phyloP scores from a whole-genome alignment of 495 filamentous ascomycete species.

The Jackrogersella multiformis region DNA sequence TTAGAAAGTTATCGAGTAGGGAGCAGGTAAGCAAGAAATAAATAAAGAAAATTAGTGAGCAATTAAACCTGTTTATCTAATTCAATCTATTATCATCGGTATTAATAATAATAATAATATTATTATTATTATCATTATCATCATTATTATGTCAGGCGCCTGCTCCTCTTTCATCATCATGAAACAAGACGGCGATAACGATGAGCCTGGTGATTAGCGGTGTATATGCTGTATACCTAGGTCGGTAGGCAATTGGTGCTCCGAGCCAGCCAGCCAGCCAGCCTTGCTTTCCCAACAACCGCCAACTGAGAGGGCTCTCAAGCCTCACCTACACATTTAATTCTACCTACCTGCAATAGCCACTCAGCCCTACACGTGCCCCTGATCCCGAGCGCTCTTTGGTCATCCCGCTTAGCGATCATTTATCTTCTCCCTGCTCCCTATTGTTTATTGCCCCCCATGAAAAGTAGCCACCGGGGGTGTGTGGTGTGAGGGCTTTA shows the following conservation, averaged over 20 bases:
- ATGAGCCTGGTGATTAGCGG: constrained; percentile 32
- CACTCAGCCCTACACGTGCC: constrained; percentile 21
- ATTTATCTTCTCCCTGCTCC: not conserved
- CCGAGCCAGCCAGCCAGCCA: not conserved
- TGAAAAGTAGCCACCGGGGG: not conserved
- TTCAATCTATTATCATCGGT: too few species aligned
- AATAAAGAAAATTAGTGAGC: too few species aligned
- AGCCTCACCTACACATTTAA: too few species aligned
- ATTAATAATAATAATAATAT: too few species aligned
- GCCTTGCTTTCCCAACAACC: not conserved
- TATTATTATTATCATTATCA: not conserved
- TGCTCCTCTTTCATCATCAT: constrained; percentile 1
- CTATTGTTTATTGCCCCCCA: not conserved
- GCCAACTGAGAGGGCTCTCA: too few species aligned
- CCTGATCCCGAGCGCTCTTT: constrained; percentile 7
- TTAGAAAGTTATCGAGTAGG: not conserved
- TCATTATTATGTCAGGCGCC: not conserved
- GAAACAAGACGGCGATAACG: constrained; percentile 24
- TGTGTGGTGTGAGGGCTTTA: not conserved
- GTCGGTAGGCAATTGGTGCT: not conserved
- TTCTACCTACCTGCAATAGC: constrained; percentile 14
- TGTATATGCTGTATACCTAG: not conserved
- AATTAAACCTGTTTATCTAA: too few species aligned
- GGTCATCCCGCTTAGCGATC: not conserved
- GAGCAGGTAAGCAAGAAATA: too few species aligned